Conservation (phyloP, 2,329 filamentous ascomycete genomes). For the Phaeomoniella chlamydospora region DNA sequence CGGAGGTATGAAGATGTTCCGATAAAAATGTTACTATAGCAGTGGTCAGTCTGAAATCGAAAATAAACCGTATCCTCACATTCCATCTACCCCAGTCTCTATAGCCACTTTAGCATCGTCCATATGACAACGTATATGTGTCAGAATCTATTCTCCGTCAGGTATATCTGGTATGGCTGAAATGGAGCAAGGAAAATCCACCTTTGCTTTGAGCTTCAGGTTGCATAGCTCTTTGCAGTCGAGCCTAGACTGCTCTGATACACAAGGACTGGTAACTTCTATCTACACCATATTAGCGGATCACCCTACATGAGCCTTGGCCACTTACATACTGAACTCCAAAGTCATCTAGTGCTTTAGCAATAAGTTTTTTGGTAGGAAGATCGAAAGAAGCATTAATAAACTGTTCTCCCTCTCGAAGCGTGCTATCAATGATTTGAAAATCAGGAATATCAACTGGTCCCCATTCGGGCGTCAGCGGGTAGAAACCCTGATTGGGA, state of each 20-base stretch:
- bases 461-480: no score
- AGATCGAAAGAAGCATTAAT: conserved; percentile 51
- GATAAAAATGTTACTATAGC: conserved; percentile 55
- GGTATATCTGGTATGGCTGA: no score
- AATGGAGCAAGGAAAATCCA: no score
- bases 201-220: conserved; percentile 80
- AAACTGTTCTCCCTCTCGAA: conserved; percentile 73
- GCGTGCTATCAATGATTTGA: conserved; percentile 69
- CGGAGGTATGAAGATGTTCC: conserved; percentile 69
- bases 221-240: conserved; percentile 92
- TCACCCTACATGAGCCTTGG: no score
- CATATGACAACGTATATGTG: conserved; percentile 73
- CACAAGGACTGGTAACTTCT: conserved; percentile 74
- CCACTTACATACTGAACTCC: no score
- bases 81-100: conserved; percentile 68
- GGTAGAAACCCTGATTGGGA: no score
- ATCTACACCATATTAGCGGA: no score
- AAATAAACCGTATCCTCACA: conserved; percentile 30
- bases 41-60: conserved; percentile 4
- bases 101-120: conserved; percentile 70
- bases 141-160: conserved; percentile 33
- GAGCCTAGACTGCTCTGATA: conserved; percentile 67
- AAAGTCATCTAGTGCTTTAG: conserved; percentile 61
- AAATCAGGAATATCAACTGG: conserved; percentile 40
- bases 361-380: conserved; percentile 69